Evolutionary conservation across 768 basidiomycete genomes (phyloP).

Genomic region (Pulveroboletus frians): DNA sequence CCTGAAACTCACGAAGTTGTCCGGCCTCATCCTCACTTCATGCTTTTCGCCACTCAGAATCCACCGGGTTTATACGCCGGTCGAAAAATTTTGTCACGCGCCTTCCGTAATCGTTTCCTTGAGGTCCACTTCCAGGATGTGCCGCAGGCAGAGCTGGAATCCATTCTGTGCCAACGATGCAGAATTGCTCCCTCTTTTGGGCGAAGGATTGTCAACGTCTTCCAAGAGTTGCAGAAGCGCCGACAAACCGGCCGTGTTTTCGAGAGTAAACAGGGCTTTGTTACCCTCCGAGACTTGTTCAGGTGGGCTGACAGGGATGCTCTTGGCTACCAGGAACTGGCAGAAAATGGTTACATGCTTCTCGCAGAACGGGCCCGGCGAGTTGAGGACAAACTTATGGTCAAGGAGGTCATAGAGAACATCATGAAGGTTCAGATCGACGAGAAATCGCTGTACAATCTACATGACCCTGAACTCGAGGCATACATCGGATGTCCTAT

Average conservation of each 20-base stretch:
- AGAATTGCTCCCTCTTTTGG: conserved; percentile 92
- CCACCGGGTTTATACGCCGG: conserved; percentile 95
- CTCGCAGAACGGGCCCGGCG: conserved; percentile 86
- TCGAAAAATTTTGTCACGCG: conserved; percentile 88
- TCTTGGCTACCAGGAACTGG: conserved; percentile 84
- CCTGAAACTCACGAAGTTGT: conserved; percentile 96
- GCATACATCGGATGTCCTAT: conserved; percentile 54
- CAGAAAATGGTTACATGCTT: conserved; percentile 96
- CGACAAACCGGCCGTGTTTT: conserved; percentile 90
- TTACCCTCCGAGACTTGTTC: conserved; percentile 93
- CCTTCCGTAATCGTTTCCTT: conserved; percentile 94
- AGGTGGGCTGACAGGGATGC: conserved; percentile 94
- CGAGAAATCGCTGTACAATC: conserved; percentile 61
- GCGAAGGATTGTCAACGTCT: conserved; percentile 84
- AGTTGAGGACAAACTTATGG: conserved; percentile 78
- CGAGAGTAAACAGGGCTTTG: conserved; percentile 96
- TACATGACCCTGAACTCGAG: conserved; percentile 41
- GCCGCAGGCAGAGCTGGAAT: conserved; percentile 88
- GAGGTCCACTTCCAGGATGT: conserved; percentile 98
- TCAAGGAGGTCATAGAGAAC: conserved; percentile 89
- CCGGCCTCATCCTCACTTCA: conserved; percentile 89
- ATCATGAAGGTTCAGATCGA: conserved; percentile 86
- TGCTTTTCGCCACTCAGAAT: conserved; percentile 98
- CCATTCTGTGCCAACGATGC: conserved; percentile 89
- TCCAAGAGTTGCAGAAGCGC: conserved; percentile 87